These are phyloP conservation scores for Eimeria sp. DNA, from an alignment of 169 alveolate species.

Conservation along the genomic window DNA sequence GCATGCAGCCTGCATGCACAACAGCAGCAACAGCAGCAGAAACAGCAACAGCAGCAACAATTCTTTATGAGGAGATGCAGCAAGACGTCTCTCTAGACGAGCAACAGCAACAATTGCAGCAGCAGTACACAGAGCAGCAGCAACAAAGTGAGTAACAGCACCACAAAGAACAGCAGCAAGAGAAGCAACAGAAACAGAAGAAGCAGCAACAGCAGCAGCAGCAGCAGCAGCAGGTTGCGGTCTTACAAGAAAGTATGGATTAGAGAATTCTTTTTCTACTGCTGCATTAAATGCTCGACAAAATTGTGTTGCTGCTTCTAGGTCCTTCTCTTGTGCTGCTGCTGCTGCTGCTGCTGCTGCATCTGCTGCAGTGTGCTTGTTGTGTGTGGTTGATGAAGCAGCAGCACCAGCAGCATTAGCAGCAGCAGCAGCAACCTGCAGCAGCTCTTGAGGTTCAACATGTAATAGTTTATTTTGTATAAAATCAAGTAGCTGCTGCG, in stretches of 20 bases:
- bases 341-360: too few relatives aligned
- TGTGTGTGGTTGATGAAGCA: background rate
- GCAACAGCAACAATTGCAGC: background rate
- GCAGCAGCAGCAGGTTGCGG: slow-evolving; percentile 1
- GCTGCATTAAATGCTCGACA: slow-evolving; percentile 5
- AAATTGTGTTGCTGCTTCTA: background rate
- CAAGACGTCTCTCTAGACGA: background rate
- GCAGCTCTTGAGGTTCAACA: background rate
- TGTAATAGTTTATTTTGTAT: background rate
- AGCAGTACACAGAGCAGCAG: background rate
- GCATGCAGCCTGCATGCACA: slow-evolving; percentile 15
- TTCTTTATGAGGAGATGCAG: too few relatives aligned
- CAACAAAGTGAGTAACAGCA: background rate
- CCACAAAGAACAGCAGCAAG: background rate
- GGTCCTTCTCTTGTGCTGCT: background rate
- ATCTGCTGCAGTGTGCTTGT: background rate
- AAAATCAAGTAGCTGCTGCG: slow-evolving; percentile 26
- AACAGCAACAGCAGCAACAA: slow-evolving; percentile 37
- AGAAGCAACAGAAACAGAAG: background rate
- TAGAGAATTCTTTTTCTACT: background rate
- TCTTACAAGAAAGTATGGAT: background rate
- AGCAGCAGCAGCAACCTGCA: too few relatives aligned
- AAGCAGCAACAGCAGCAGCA: background rate
- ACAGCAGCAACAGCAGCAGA: slow-evolving; percentile 35
- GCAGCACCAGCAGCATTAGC: too few relatives aligned